Percentiles rank a stretch among this genome's conserved stretches.
Evolutionary conservation across 225 moss, liverwort and hornwort species (phyloP).

Genomic region (Antitrichia curtipendula): DNA sequence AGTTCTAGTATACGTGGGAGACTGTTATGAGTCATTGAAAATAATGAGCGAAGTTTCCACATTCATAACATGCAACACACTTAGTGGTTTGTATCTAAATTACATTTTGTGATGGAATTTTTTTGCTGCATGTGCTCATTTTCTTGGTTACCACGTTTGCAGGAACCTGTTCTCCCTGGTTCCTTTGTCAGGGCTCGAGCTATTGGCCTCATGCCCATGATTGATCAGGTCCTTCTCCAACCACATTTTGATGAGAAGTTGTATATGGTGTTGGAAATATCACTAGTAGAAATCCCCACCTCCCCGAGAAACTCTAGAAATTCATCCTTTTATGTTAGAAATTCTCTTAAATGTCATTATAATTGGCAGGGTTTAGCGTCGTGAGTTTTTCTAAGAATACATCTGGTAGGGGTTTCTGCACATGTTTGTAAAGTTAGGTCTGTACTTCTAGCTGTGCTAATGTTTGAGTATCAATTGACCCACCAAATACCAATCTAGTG

Average conservation of each 20-base stretch:
- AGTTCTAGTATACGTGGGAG: neutral
- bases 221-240: slow-evolving; percentile 12
- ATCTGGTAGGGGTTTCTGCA: neutral
- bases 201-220: slow-evolving; percentile 87
- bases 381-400: neutral
- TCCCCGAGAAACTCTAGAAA: neutral
- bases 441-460: neutral
- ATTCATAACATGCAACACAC: neutral
- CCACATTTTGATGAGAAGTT: neutral
- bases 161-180: slow-evolving; percentile 77
- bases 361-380: neutral
- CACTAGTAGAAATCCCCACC: neutral
- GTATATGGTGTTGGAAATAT: neutral
- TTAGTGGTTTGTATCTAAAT: neutral
- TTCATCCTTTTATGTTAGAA: neutral
- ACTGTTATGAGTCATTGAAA: neutral
- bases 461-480: neutral
- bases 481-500: neutral
- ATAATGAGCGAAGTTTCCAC: neutral
- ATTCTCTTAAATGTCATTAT: neutral
- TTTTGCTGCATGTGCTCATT: neutral
- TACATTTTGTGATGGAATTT: neutral
- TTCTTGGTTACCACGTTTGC: neutral
- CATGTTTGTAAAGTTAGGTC: neutral
- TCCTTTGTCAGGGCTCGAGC: slow-evolving; percentile 74